Evolutionary conservation across 2,329 filamentous ascomycete genomes (phyloP).

Genomic region (Davidsoniella virescens): DNA sequence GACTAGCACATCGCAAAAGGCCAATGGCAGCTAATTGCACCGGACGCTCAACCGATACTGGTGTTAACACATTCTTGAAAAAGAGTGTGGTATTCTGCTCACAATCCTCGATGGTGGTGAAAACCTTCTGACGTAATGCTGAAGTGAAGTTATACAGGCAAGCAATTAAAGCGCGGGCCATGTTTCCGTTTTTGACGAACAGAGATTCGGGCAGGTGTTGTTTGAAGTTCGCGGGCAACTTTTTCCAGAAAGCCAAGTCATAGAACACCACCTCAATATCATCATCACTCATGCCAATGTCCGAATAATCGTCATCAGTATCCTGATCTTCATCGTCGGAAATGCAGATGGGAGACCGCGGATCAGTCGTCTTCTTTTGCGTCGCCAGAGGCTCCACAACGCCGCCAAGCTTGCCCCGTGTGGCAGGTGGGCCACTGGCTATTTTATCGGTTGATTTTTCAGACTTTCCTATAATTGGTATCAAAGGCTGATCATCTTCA

Average conservation of each 20-base stretch:
- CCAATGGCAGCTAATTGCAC: conserved; percentile 6
- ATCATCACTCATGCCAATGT: conserved; percentile 21
- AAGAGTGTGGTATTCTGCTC: neutral
- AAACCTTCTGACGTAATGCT: neutral
- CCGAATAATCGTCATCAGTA: conserved; percentile 13
- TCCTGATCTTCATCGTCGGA: conserved; percentile 15
- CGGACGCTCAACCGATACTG: neutral
- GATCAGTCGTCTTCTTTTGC: neutral
- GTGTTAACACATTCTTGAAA: too few relatives aligned
- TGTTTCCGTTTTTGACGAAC: neutral
- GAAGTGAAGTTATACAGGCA: conserved; percentile 4
- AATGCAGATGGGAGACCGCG: conserved; percentile 15
- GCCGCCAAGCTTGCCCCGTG: neutral
- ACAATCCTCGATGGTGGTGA: conserved; percentile 1
- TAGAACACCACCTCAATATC: conserved; percentile 9
- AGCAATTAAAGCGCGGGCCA: conserved; percentile 1
- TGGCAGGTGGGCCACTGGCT: conserved; percentile 8
- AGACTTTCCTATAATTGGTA: neutral
- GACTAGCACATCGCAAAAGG: neutral
- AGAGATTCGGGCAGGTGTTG: neutral
- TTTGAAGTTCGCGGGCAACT: conserved; percentile 4
- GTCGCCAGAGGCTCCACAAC: neutral
- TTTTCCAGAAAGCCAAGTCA: conserved; percentile 8
- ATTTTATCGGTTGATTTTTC: neutral
- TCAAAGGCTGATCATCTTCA: too few relatives aligned